A percentile compares a stretch with the other conserved stretches of the same genome.
These are phyloP conservation scores for Colletotrichum tabaci DNA, from an alignment of 2,329 filamentous ascomycete species.

Conservation along the genomic window DNA sequence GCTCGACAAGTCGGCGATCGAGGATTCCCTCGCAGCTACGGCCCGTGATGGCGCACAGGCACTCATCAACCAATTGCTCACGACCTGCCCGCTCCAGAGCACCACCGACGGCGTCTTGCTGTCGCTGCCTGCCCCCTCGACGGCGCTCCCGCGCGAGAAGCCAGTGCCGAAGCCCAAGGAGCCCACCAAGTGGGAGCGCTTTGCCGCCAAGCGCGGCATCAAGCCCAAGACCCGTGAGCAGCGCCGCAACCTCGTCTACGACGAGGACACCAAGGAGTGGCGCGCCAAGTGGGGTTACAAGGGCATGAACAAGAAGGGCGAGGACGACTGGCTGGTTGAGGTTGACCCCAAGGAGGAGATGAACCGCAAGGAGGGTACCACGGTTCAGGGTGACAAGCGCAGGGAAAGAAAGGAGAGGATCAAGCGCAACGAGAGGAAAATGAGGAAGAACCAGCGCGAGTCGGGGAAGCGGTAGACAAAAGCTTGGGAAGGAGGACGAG, in stretches of 20 bases:
- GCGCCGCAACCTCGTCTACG: slow-evolving; percentile 82
- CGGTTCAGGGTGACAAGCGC: slow-evolving; percentile 73
- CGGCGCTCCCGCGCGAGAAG: slow-evolving; percentile 89
- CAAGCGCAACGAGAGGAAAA: slow-evolving; percentile 78
- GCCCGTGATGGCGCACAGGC: slow-evolving; percentile 93
- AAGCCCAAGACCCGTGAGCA: slow-evolving; percentile 87
- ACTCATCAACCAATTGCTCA: slow-evolving; percentile 94
- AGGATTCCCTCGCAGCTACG: slow-evolving; percentile 78
- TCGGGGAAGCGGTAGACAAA: slow-evolving; percentile 45
- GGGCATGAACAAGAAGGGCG: slow-evolving; percentile 87
- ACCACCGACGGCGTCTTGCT: slow-evolving; percentile 82
- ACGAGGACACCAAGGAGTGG: slow-evolving; percentile 90
- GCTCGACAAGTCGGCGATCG: slow-evolving; percentile 67
- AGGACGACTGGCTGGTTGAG: slow-evolving; percentile 92
- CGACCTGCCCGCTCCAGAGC: slow-evolving; percentile 84
- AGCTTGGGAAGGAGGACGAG: background rate
- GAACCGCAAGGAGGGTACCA: slow-evolving; percentile 73
- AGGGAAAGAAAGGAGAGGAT: slow-evolving; percentile 78
- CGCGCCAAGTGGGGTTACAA: slow-evolving; percentile 96
- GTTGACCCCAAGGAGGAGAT: slow-evolving; percentile 84
- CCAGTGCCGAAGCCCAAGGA: slow-evolving; percentile 85
- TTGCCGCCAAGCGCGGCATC: slow-evolving; percentile 98
- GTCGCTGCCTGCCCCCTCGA: slow-evolving; percentile 79
- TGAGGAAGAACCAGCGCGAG: slow-evolving; percentile 76
- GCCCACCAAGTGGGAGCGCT: slow-evolving; percentile 95